Conservation (phyloP, 1,284 basidiomycete genomes). For the Ceratobasidium papillatum region DNA sequence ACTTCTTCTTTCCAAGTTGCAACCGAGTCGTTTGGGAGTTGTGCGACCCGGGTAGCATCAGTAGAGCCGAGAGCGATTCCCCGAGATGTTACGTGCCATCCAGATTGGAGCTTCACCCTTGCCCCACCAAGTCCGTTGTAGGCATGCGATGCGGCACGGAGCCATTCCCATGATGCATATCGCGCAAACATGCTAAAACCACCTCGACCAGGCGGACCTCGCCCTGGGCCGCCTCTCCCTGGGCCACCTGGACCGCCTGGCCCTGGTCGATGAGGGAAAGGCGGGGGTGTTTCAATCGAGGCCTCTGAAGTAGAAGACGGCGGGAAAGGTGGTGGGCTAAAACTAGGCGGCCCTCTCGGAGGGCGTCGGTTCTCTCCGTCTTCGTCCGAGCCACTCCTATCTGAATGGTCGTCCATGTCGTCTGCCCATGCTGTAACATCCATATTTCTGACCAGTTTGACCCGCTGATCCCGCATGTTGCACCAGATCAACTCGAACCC, state of each 20-base stretch:
- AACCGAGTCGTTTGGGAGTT: neutral
- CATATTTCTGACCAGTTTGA: slow-evolving; percentile 41
- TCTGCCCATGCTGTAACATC: slow-evolving; percentile 36
- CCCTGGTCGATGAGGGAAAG: neutral
- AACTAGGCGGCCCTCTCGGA: neutral
- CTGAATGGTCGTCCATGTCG: slow-evolving; percentile 27
- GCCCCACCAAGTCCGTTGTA: slow-evolving; percentile 38
- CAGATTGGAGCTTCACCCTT: slow-evolving; percentile 30
- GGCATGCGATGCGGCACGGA: slow-evolving; percentile 29
- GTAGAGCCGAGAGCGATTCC: neutral
- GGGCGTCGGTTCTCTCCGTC: slow-evolving; percentile 3
- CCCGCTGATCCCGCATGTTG: slow-evolving; percentile 37
- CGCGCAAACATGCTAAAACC: slow-evolving; percentile 31
- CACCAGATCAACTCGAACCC: slow-evolving; percentile 46
- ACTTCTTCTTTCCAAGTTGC: slow-evolving; percentile 12
- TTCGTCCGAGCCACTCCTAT: slow-evolving; percentile 14
- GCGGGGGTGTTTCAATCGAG: neutral
- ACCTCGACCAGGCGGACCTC: slow-evolving; percentile 3
- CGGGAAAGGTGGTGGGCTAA: neutral
- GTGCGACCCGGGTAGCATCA: slow-evolving; percentile 4
- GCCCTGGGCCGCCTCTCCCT: too few species aligned
- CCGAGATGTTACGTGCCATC: slow-evolving; percentile 32
- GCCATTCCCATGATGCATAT: slow-evolving; percentile 41
- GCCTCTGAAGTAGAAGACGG: neutral
- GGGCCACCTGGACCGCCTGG: too few species aligned